A percentile compares a stretch with the other conserved stretches of the same genome.
Evolutionary conservation across 1,139 yeast species (phyloP).

Genomic region (Diutina ranongensis): DNA sequence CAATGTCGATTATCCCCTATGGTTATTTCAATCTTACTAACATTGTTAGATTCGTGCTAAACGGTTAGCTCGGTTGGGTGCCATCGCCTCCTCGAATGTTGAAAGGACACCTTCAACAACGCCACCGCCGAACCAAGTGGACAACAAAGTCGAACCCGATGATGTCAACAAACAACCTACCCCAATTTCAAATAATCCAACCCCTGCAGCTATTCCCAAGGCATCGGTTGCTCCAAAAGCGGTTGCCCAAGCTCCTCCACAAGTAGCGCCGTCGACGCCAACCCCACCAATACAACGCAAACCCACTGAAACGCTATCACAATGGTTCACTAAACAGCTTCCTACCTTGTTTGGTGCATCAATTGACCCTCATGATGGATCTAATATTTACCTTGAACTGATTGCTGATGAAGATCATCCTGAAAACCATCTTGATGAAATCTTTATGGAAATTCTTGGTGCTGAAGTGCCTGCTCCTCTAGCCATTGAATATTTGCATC

Average conservation of each 20-base stretch:
- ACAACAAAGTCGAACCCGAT: no score
- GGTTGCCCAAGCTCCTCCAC: slow-evolving; percentile 4
- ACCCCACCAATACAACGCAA: background rate
- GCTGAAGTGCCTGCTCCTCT: slow-evolving; percentile 32
- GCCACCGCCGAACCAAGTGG: no score
- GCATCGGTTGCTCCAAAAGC: slow-evolving; percentile 5
- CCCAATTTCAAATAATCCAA: no score
- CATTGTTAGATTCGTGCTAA: slow-evolving; percentile 38
- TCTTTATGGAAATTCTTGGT: slow-evolving; percentile 43
- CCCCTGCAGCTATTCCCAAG: slow-evolving; percentile 7
- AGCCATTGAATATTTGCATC: slow-evolving; percentile 38
- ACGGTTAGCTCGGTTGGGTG: slow-evolving; percentile 40
- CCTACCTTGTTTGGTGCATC: slow-evolving; percentile 33
- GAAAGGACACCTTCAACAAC: background rate
- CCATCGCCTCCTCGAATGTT: slow-evolving; percentile 9
- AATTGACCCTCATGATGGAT: slow-evolving; percentile 9
- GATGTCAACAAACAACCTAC: no score
- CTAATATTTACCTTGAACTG: slow-evolving; percentile 22
- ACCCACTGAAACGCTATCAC: slow-evolving; percentile 6
- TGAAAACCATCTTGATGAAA: slow-evolving; percentile 26
- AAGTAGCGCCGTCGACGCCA: background rate
- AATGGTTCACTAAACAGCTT: slow-evolving; percentile 14
- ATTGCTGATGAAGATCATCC: slow-evolving; percentile 27
- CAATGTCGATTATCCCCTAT: no score
- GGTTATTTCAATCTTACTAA: background rate